These are phyloP conservation scores for Penicillium macrosclerotiorum DNA, from an alignment of 495 filamentous ascomycete genomes.

Conservation along the genomic window DNA sequence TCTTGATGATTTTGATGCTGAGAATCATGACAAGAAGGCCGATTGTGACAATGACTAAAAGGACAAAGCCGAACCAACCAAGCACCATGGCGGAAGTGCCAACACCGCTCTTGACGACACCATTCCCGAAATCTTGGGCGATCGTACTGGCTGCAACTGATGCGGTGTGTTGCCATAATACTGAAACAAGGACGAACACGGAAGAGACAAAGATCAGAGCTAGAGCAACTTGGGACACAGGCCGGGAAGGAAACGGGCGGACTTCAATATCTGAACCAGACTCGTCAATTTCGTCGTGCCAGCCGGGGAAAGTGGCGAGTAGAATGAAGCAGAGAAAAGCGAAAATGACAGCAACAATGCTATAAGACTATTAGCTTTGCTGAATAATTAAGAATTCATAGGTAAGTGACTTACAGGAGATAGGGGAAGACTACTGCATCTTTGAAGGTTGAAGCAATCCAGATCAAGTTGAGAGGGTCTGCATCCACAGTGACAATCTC, in stretches of 20 bases:
- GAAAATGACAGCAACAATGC: conserved; percentile 68
- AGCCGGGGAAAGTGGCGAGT: conserved; percentile 69
- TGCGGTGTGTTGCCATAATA: conserved; percentile 81
- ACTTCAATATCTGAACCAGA: conserved; percentile 56
- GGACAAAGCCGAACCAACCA: conserved; percentile 92
- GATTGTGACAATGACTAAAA: conserved; percentile 91
- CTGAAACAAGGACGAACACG: conserved; percentile 69
- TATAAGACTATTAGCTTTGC: conserved; percentile 21
- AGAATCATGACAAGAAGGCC: conserved; percentile 94
- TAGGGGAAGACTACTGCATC: conserved; percentile 70
- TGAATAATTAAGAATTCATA: neutral
- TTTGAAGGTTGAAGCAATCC: conserved; percentile 72
- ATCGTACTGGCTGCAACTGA: conserved; percentile 91
- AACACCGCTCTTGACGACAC: conserved; percentile 82
- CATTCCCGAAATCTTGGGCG: conserved; percentile 93
- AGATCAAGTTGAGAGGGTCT: conserved; percentile 69
- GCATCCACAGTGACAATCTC: conserved; percentile 62
- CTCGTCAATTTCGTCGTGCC: conserved; percentile 63
- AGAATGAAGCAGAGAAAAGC: conserved; percentile 69
- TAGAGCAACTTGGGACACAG: conserved; percentile 64
- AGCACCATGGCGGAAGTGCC: conserved; percentile 92
- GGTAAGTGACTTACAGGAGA: conserved; percentile 50
- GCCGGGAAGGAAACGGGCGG: conserved; percentile 67
- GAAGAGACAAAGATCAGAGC: conserved; percentile 66
- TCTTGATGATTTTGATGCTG: conserved; percentile 70